Evolutionary conservation across 257 asterid genomes (phyloP).

Genomic region (Gentiana dahurica): DNA sequence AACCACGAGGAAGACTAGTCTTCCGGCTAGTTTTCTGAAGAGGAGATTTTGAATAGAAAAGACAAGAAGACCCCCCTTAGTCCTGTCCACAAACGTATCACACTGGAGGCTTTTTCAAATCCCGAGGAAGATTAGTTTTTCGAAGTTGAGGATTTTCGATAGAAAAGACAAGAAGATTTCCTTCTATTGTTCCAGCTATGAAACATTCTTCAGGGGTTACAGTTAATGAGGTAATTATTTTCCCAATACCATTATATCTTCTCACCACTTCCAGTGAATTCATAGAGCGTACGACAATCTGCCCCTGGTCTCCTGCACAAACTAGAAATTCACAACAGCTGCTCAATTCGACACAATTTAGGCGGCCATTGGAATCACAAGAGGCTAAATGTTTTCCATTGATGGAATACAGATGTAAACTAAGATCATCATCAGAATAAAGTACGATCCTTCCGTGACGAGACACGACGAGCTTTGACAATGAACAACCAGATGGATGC

Average conservation of each 20-base stretch:
- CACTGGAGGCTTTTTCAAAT: constrained; percentile 35
- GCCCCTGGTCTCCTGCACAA: constrained; percentile 95
- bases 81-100: constrained; percentile 10
- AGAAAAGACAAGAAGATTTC: constrained; percentile 79
- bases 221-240: constrained; percentile 60
- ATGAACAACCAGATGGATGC: constrained; percentile 71
- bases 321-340: constrained; percentile 77
- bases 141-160: constrained; percentile 74
- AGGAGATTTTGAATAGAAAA: no score
- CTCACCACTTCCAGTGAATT: constrained; percentile 69
- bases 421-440: constrained; percentile 85
- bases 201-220: constrained; percentile 96
- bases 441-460: constrained; percentile 85
- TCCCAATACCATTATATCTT: constrained; percentile 64
- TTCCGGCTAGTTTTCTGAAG: no score
- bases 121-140: constrained; percentile 35
- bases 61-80: no score
- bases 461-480: constrained; percentile 81
- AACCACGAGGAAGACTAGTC: no score
- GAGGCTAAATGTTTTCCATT: constrained; percentile 86
- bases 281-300: constrained; percentile 75
- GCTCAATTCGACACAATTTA: constrained; percentile 79
- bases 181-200: constrained; percentile 88
- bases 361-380: constrained; percentile 79
- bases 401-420: constrained; percentile 77